phyloP scores from a whole-genome alignment of 2,329 filamentous ascomycete species.

The Neofusicoccum ribis region DNA sequence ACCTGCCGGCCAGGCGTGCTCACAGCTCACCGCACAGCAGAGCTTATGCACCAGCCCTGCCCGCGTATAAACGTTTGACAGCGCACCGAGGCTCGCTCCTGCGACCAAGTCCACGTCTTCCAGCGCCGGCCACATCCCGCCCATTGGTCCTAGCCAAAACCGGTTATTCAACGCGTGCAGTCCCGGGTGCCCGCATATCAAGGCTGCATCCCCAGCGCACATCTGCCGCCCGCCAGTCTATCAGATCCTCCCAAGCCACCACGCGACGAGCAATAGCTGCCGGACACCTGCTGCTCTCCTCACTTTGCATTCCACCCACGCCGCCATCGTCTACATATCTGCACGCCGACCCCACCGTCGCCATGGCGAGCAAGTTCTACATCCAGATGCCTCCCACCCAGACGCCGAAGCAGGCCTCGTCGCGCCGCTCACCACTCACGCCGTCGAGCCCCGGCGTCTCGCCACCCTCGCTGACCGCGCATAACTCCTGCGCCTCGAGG shows the following conservation, averaged over 20 bases:
- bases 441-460: slow-evolving; percentile 43
- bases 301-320: slow-evolving; percentile 17
- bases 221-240: slow-evolving; percentile 14
- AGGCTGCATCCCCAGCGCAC: slow-evolving; percentile 18
- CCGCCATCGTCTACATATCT: neutral
- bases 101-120: slow-evolving; percentile 5
- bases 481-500: slow-evolving; percentile 40
- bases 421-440: slow-evolving; percentile 46
- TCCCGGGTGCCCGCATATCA: slow-evolving; percentile 20
- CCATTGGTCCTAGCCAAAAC: slow-evolving; percentile 20
- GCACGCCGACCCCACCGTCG: slow-evolving; percentile 4
- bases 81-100: slow-evolving; percentile 33
- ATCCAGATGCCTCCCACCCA: slow-evolving; percentile 39
- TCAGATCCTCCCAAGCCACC: slow-evolving; percentile 17
- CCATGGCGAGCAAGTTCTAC: slow-evolving; percentile 40
- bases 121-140: neutral
- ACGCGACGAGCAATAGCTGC: slow-evolving; percentile 2
- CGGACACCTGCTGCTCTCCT: slow-evolving; percentile 12
- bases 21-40: slow-evolving; percentile 17
- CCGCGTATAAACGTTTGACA: slow-evolving; percentile 41
- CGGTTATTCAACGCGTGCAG: slow-evolving; percentile 16
- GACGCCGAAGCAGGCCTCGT: slow-evolving; percentile 35
- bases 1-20: slow-evolving; percentile 14
- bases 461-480: slow-evolving; percentile 45
- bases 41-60: slow-evolving; percentile 17